These are phyloP conservation scores for Aspergillus luchuensis DNA, from an alignment of 2,329 filamentous ascomycete species.

Conservation along the genomic window DNA sequence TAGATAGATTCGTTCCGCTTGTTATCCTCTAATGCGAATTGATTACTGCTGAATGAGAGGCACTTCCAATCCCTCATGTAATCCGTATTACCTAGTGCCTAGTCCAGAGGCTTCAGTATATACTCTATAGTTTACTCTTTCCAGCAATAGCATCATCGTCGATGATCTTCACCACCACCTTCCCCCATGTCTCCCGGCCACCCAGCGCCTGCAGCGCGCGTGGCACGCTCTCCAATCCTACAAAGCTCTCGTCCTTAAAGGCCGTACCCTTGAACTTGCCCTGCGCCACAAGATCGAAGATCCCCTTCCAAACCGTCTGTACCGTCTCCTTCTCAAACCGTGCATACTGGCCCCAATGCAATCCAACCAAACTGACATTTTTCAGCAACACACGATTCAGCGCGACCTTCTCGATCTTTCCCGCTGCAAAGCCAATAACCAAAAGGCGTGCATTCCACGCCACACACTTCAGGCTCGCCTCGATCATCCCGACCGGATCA, in stretches of 20 bases:
- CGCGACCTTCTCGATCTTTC: conserved; percentile 85
- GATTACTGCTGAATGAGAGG: neutral
- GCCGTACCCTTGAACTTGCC: conserved; percentile 81
- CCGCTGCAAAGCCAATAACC: conserved; percentile 85
- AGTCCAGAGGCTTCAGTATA: neutral
- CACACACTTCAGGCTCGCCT: conserved; percentile 84
- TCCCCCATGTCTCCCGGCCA: conserved; percentile 86
- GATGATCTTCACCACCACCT: conserved; percentile 86
- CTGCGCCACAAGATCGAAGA: conserved; percentile 73
- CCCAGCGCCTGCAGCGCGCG: conserved; percentile 76
- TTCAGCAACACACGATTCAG: conserved; percentile 91
- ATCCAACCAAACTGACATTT: conserved; percentile 85
- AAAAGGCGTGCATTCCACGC: conserved; percentile 90
- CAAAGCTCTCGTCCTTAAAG: conserved; percentile 78
- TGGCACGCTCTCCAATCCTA: conserved; percentile 77
- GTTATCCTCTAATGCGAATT: neutral
- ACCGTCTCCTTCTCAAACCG: conserved; percentile 71
- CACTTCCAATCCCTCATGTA: neutral
- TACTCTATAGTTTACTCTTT: conserved; percentile 44
- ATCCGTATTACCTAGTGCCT: neutral
- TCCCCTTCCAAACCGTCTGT: conserved; percentile 74
- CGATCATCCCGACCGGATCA: conserved; percentile 89
- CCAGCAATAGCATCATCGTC: conserved; percentile 62
- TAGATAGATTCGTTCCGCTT: neutral
- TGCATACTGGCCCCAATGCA: conserved; percentile 89